phyloP scores from a whole-genome alignment of 768 basidiomycete species.

The Auricularia cornea region DNA sequence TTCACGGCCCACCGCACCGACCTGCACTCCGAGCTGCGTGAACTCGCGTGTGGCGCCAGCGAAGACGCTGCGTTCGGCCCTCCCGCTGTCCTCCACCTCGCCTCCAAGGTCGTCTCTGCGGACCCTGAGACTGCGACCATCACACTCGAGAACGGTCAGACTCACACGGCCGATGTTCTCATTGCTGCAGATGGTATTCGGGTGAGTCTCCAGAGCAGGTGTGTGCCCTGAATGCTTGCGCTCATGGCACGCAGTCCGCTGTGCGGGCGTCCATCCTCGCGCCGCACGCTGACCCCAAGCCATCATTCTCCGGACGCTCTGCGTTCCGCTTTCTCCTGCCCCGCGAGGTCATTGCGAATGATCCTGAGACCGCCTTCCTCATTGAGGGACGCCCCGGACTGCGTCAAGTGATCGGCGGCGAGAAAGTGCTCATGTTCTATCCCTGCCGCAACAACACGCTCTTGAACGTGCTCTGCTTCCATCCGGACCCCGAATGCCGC shows the following conservation, averaged over 20 bases:
- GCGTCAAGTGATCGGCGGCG: background rate
- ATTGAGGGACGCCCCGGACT: background rate
- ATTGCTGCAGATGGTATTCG: slow-evolving; percentile 7
- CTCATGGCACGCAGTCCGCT: background rate
- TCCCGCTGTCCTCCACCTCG: background rate
- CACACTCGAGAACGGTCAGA: slow-evolving; percentile 6
- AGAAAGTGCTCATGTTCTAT: background rate
- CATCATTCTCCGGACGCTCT: background rate
- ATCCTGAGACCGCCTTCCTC: background rate
- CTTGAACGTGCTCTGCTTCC: background rate
- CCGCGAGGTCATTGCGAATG: background rate
- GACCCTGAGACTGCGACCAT: slow-evolving; percentile 1
- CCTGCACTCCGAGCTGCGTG: background rate
- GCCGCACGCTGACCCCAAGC: background rate
- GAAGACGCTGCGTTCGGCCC: background rate
- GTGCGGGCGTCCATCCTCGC: background rate
- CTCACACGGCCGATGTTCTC: slow-evolving; percentile 1
- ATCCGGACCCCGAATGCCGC: background rate
- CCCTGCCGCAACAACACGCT: background rate
- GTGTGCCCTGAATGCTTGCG: background rate
- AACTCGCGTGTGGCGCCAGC: background rate
- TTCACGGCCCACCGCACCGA: background rate
- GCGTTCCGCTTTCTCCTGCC: background rate
- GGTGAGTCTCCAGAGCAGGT: background rate
- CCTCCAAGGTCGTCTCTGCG: background rate